Base-by-base conservation (phyloP, 352 stramenopile species). In the Thraustochytrium striatum region DNA sequence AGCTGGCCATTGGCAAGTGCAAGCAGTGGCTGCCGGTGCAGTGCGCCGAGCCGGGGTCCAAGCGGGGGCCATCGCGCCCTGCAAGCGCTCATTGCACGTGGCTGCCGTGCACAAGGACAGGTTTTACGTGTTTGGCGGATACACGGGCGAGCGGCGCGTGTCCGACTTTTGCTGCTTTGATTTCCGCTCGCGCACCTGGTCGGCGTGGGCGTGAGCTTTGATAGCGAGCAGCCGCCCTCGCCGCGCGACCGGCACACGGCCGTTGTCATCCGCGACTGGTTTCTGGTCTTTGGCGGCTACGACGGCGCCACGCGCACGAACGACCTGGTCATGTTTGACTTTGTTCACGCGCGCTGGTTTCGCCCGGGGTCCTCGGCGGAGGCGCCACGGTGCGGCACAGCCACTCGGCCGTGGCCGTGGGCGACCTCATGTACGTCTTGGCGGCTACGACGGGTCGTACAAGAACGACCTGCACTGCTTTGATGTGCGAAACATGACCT, bases 231-330 rank as follows among this genome's bases (percentile, higher is more conserved):
- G 28, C 88, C 85, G 36, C 93, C 94, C 16, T 95, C 86, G 81
- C 92, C 94, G 62, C 89, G 94, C 55, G 94, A 98, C 88, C 91
- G 94, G 62, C 94, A 98, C 84, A 89, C 97, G 13, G 91, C 91
- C 2, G 90, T 97, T 33, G 90, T 95, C 2, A 93, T 96, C 86
- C 91, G 91, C 52, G 91, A 95, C 75, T 91, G 88, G 53, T 95
- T 98, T 82, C 98, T 95, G 81, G 90, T 98, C 11, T 97, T 97
- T 62, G 92, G 88, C 1, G 93, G 94, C 33, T 98, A 97, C 79
- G 91, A 97, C 83, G 94, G 94, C 32, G 61, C 83, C n/a, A 92
- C 86, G 75, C 88, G 94, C 33, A 90, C 97, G 36, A 97, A 97
- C 82, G 92, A 97, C 80, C 97, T 98, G 84, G 90, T 97, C 83